These are phyloP conservation scores for Plectosphaerella cucumerina DNA, from an alignment of 2,329 filamentous ascomycete species.

Conservation along the genomic window DNA sequence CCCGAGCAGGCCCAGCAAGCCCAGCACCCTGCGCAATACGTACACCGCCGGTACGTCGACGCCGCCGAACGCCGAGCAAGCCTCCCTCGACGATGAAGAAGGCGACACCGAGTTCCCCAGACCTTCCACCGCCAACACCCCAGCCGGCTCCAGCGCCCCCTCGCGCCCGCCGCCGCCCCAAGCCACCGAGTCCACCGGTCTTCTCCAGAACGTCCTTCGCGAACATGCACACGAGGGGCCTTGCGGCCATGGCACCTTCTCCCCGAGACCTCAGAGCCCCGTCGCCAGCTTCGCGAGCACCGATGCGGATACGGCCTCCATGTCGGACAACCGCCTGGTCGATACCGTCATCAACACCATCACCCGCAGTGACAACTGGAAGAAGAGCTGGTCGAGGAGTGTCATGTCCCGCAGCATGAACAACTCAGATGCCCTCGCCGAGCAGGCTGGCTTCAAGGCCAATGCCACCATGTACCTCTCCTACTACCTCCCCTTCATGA, in stretches of 20 bases:
- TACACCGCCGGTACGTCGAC: constrained; percentile 1
- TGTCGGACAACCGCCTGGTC: constrained; percentile 21
- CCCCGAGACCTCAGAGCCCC: constrained; percentile 57
- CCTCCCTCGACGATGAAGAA: constrained; percentile 5
- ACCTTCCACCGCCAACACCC: constrained; percentile 13
- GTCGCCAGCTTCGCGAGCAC: constrained; percentile 26
- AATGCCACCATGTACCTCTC: constrained; percentile 78
- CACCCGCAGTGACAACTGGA: constrained; percentile 40
- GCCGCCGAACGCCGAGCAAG: not conserved
- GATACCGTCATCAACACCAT: constrained; percentile 34
- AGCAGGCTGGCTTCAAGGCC: constrained; percentile 70
- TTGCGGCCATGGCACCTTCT: constrained; percentile 75
- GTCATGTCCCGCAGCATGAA: constrained; percentile 64
- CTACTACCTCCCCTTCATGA: constrained; percentile 89
- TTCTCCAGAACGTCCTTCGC: constrained; percentile 33
- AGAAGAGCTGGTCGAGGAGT: constrained; percentile 42
- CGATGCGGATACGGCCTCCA: constrained; percentile 27
- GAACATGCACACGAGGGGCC: constrained; percentile 39
- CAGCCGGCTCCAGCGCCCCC: constrained; percentile 16
- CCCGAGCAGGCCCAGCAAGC: constrained; percentile 1
- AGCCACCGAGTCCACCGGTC: constrained; percentile 45
- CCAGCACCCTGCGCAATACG: not conserved
- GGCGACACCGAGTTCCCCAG: constrained; percentile 14
- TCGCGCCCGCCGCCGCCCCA: constrained; percentile 5
- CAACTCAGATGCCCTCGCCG: constrained; percentile 67